Percentiles rank a stretch among this genome's conserved stretches.
These are phyloP conservation scores for Yamadazyma sp. DNA, from an alignment of 1,139 yeast species.

Conservation along the genomic window DNA sequence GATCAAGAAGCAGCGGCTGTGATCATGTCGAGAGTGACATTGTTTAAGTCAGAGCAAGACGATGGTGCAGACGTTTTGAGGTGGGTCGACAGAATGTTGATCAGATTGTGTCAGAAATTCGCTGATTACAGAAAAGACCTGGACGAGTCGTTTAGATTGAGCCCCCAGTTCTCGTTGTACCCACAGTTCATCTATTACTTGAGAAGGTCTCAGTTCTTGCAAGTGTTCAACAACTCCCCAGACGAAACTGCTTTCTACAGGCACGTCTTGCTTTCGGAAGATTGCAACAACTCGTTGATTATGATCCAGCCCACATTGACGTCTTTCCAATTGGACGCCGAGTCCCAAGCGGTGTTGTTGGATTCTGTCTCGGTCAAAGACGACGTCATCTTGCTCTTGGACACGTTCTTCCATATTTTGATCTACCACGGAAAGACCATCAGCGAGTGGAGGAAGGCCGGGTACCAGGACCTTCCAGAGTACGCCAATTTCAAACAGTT, in stretches of 20 bases:
- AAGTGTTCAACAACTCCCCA: constrained; percentile 96
- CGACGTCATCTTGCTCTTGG: constrained; percentile 82
- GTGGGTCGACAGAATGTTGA: constrained; percentile 54
- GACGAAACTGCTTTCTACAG: constrained; percentile 98
- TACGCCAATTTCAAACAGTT: constrained; percentile 84
- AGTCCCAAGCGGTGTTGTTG: constrained; percentile 89
- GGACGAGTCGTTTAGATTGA: constrained; percentile 47
- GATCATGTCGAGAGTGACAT: constrained; percentile 89
- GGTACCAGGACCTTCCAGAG: constrained; percentile 89
- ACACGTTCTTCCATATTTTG: constrained; percentile 93
- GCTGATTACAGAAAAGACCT: constrained; percentile 53
- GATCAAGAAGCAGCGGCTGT: constrained; percentile 99
- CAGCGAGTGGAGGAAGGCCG: constrained; percentile 95
- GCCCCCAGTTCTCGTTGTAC: constrained; percentile 53
- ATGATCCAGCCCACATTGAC: constrained; percentile 97
- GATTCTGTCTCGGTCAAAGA: constrained; percentile 93
- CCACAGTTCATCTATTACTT: constrained; percentile 96
- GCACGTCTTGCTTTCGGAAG: constrained; percentile 88
- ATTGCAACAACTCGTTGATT: constrained; percentile 86
- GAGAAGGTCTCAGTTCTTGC: constrained; percentile 94
- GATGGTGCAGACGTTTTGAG: constrained; percentile 54
- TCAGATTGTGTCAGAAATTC: constrained; percentile 51
- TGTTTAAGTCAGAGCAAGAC: constrained; percentile 79
- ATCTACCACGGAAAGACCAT: constrained; percentile 94
- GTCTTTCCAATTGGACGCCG: constrained; percentile 74